Conservation (phyloP, 768 basidiomycete species). For the Boletus reticuloceps region DNA sequence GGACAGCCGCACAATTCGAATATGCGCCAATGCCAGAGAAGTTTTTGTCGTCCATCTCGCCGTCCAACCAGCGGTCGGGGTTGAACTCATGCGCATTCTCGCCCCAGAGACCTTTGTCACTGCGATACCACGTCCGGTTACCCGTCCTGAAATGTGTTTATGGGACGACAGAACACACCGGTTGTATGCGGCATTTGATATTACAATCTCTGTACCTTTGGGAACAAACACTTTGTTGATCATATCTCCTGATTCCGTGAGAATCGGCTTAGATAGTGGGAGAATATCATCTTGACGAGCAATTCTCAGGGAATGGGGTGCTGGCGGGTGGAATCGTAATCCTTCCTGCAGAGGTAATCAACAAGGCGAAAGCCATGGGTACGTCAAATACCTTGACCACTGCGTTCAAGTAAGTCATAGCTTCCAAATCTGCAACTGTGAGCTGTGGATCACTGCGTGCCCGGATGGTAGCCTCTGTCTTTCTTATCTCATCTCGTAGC, state of each 20-base stretch:
- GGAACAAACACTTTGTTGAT: constrained; percentile 46
- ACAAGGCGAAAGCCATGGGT: constrained; percentile 20
- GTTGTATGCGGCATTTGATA: constrained; percentile 56
- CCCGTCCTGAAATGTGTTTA: too few species aligned
- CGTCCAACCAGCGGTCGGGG: constrained; percentile 9
- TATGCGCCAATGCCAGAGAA: constrained; percentile 13
- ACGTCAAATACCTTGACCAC: constrained; percentile 28
- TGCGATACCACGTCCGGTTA: neutral
- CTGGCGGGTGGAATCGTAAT: constrained; percentile 44
- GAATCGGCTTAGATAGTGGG: constrained; percentile 55
- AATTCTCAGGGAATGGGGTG: constrained; percentile 48
- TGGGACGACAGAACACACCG: constrained; percentile 34
- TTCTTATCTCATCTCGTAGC: constrained; percentile 41
- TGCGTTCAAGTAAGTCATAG: constrained; percentile 45
- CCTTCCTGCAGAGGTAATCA: constrained; percentile 35
- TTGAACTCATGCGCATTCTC: constrained; percentile 23
- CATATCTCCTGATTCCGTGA: constrained; percentile 40
- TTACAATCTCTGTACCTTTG: constrained; percentile 46
- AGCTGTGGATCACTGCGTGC: constrained; percentile 2
- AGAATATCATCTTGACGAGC: constrained; percentile 52
- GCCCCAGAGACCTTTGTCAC: constrained; percentile 24
- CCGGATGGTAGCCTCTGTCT: neutral
- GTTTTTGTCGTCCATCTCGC: neutral
- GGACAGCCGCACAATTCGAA: constrained; percentile 5
- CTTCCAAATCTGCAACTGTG: constrained; percentile 41